phyloP scores from a whole-genome alignment of 768 basidiomycete genomes.

The Suillus sp. region DNA sequence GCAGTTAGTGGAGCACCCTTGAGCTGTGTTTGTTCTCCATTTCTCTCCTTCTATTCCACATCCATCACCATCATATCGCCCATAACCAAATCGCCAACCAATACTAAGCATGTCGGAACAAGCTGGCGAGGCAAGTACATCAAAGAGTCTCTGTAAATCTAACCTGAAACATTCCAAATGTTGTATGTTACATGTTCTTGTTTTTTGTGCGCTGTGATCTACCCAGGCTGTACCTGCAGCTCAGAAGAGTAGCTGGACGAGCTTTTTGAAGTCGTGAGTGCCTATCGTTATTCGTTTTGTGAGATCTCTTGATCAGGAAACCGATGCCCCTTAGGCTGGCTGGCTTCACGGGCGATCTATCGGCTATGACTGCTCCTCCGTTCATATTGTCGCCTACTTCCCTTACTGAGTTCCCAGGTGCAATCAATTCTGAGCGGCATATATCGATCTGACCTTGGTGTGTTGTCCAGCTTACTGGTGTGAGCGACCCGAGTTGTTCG shows the following conservation, averaged over 20 bases:
- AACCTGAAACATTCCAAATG: slow-evolving; percentile 26
- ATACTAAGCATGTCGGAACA: slow-evolving; percentile 38
- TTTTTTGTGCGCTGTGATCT: slow-evolving; percentile 22
- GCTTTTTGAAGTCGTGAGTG: slow-evolving; percentile 87
- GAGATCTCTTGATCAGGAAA: background rate
- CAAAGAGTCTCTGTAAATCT: slow-evolving; percentile 26
- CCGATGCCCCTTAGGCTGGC: slow-evolving; percentile 57
- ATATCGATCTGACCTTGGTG: slow-evolving; percentile 5
- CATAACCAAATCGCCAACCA: slow-evolving; percentile 9
- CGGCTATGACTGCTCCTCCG: slow-evolving; percentile 79
- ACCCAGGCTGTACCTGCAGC: slow-evolving; percentile 72
- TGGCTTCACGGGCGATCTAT: slow-evolving; percentile 86
- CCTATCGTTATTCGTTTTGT: background rate
- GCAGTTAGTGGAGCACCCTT: background rate
- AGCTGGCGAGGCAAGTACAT: slow-evolving; percentile 42
- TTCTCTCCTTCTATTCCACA: background rate
- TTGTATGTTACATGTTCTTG: slow-evolving; percentile 34
- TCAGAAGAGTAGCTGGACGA: slow-evolving; percentile 86
- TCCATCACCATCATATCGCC: slow-evolving; percentile 18
- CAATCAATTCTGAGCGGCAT: slow-evolving; percentile 24
- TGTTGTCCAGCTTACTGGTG: slow-evolving; percentile 87
- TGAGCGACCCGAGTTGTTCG: slow-evolving; percentile 88
- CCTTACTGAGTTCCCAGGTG: slow-evolving; percentile 89
- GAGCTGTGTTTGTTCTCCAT: background rate
- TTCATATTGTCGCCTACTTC: slow-evolving; percentile 93